A percentile compares a stretch with the other conserved stretches of the same genome.
Conservation (phyloP, 129 eudicot genomes). For the Ambrosia artemisiifolia region DNA sequence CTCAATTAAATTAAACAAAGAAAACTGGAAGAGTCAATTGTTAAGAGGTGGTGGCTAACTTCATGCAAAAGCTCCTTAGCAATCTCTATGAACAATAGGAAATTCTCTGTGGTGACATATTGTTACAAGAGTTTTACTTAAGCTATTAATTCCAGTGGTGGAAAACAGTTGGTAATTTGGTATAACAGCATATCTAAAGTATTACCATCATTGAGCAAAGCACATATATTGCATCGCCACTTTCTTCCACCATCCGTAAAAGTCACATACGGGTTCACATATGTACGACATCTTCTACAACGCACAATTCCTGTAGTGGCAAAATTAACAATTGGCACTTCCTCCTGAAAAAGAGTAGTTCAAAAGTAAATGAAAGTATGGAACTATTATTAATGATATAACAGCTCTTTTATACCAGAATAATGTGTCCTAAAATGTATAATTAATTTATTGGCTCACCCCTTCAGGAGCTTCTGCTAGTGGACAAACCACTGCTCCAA, state of each 20-base stretch:
- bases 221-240: constrained; percentile 97
- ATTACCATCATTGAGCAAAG: constrained; percentile 95
- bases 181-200: constrained; percentile 10
- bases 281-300: constrained; percentile 98
- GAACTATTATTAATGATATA: background rate
- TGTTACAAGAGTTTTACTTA: constrained; percentile 7
- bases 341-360: constrained; percentile 65
- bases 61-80: background rate
- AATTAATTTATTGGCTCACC: constrained; percentile 43
- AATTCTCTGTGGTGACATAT: constrained; percentile 3
- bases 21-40: no score
- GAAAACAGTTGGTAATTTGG: background rate
- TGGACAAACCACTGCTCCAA: constrained; percentile 99
- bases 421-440: background rate
- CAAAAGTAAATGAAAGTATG: background rate
- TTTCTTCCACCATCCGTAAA: constrained; percentile 95
- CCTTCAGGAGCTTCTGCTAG: constrained; percentile 92
- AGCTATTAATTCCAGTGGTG: background rate
- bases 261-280: constrained; percentile 94
- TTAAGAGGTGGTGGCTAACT: background rate
- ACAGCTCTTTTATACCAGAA: constrained; percentile 1
- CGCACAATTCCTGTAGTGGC: constrained; percentile 85
- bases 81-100: constrained; percentile 11
- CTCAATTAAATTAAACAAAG: no score
- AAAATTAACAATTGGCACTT: constrained; percentile 92